Evolutionary conservation across 1,284 basidiomycete genomes (phyloP).

Genomic region (Fomitopsis betulina): DNA sequence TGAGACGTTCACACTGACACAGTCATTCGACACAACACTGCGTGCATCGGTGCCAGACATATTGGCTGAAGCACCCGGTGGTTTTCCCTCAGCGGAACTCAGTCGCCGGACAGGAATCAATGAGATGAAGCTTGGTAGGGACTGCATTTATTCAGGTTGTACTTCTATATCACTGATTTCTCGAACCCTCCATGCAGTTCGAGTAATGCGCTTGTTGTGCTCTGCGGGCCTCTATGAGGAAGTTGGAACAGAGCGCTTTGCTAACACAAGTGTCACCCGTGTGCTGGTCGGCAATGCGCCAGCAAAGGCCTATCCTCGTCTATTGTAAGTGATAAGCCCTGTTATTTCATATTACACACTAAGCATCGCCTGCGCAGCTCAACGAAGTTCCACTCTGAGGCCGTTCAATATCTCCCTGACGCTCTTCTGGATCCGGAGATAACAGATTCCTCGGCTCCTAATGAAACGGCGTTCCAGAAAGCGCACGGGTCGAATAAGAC

Average conservation of each 20-base stretch:
- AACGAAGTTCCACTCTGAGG: not conserved
- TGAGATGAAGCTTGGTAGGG: slow-evolving; percentile 9
- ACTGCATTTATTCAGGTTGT: not conserved
- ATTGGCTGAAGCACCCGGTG: slow-evolving; percentile 4
- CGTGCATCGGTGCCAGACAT: slow-evolving; percentile 12
- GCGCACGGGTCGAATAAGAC: not conserved
- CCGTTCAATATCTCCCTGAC: slow-evolving; percentile 3
- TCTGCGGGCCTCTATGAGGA: slow-evolving; percentile 8
- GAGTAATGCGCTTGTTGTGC: slow-evolving; percentile 7
- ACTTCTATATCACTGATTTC: no score
- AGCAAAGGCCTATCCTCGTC: no score
- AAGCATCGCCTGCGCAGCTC: not conserved
- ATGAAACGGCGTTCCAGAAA: slow-evolving; percentile 7
- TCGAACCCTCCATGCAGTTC: not conserved
- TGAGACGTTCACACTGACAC: slow-evolving; percentile 3
- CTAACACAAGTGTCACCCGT: slow-evolving; percentile 7
- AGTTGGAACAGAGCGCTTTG: slow-evolving; percentile 2
- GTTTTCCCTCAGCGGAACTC: slow-evolving; percentile 5
- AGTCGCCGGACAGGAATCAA: slow-evolving; percentile 3
- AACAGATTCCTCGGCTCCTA: not conserved
- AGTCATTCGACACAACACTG: slow-evolving; percentile 11
- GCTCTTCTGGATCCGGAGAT: slow-evolving; percentile 8
- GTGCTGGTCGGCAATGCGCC: not conserved
- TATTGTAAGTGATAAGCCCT: not conserved
- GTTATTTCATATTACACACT: not conserved